A percentile compares a stretch with the other conserved stretches of the same genome.
phyloP scores from a whole-genome alignment of 2,329 filamentous ascomycete species.

The Huntiella moniliformis region DNA sequence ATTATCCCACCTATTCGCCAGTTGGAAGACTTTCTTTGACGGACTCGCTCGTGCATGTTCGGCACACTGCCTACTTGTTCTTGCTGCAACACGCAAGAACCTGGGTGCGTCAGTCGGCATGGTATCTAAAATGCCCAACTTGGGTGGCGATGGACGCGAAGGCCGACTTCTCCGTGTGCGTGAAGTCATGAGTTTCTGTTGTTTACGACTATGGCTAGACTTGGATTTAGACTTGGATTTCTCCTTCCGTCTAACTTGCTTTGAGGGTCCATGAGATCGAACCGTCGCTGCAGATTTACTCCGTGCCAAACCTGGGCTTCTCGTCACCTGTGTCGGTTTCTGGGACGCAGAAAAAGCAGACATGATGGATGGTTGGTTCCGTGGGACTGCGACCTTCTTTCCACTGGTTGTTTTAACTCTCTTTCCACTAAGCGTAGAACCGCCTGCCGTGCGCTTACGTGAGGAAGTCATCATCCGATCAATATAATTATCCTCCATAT shows the following conservation, averaged over 20 bases:
- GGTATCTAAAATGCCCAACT: constrained; percentile 43
- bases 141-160: constrained; percentile 20
- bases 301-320: too few relatives aligned
- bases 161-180: constrained; percentile 1
- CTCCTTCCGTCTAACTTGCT: too few relatives aligned
- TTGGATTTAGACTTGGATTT: not conserved
- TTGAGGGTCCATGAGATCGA: too few relatives aligned
- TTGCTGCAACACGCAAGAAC: constrained; percentile 43
- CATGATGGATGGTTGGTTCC: constrained; percentile 20
- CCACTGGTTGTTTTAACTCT: constrained; percentile 13
- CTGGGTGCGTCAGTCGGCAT: constrained; percentile 31
- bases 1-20: constrained; percentile 43
- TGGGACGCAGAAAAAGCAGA: constrained; percentile 14
- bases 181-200: too few relatives aligned
- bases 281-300: too few relatives aligned
- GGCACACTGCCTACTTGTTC: constrained; percentile 29
- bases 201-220: too few relatives aligned
- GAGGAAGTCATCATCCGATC: constrained; percentile 29
- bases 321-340: not conserved
- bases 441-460: constrained; percentile 22
- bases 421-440: constrained; percentile 12
- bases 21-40: constrained; percentile 34
- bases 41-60: constrained; percentile 37
- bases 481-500: constrained; percentile 32
- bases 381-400: constrained; percentile 14